Evolutionary conservation across 305 asterid genomes (phyloP).

Genomic region (Fraxinus nigra): DNA sequence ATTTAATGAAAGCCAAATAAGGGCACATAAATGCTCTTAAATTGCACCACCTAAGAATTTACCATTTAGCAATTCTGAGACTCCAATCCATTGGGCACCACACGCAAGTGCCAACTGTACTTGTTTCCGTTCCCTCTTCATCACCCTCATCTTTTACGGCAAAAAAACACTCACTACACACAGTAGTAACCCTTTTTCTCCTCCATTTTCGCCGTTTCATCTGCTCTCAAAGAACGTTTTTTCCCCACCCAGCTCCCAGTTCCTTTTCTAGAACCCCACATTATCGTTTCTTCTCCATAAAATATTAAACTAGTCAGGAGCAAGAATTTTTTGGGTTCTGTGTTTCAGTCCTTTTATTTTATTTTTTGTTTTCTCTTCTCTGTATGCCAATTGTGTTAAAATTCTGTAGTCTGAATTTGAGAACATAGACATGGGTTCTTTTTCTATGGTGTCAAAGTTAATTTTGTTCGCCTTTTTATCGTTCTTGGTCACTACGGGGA

Average conservation of each 20-base stretch:
- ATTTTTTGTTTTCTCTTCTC: neutral
- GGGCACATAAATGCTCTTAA: neutral
- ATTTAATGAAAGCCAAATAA: no score
- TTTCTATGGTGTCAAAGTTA: neutral
- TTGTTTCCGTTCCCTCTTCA: conserved; percentile 18
- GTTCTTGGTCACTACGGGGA: conserved; percentile 26
- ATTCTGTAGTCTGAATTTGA: conserved; percentile 4
- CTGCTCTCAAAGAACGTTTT: neutral
- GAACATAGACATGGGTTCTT: conserved; percentile 24
- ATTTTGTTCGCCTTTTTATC: conserved; percentile 18
- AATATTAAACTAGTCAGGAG: neutral
- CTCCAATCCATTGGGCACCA: neutral
- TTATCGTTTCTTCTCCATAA: conserved; percentile 1
- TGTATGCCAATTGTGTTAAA: neutral
- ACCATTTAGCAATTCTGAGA: no score
- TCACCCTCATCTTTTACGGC: neutral
- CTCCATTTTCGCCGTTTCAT: conserved; percentile 18
- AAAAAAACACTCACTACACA: neutral
- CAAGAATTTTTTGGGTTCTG: neutral
- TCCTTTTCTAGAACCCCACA: conserved; percentile 19
- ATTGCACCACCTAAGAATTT: neutral
- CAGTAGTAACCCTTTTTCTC: neutral
- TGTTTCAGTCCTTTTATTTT: neutral
- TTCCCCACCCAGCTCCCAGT: neutral
- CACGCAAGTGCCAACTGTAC: conserved; percentile 32